Percentiles rank a stretch among this genome's conserved stretches.
These are phyloP conservation scores for Vanderwaltozyma yarrowii DNA, from an alignment of 805 yeast species.

Conservation along the genomic window DNA sequence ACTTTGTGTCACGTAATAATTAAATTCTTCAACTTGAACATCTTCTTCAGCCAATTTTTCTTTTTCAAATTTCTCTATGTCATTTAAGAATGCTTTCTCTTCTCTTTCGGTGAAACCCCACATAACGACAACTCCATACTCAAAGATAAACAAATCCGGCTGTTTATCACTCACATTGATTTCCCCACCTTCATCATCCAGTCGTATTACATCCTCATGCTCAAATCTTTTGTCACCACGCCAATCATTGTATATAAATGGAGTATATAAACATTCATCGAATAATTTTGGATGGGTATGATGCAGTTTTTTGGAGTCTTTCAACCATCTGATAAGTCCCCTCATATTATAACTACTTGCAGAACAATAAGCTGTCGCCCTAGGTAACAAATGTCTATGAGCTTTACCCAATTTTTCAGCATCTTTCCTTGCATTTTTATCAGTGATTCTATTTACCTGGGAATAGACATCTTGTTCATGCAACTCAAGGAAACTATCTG, in stretches of 20 bases:
- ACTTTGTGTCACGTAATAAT: conserved; percentile 85
- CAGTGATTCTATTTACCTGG: conserved; percentile 74
- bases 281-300: conserved; percentile 78
- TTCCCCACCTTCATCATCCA: conserved; percentile 94
- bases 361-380: conserved; percentile 95
- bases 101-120: conserved; percentile 91
- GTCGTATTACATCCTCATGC: conserved; percentile 44
- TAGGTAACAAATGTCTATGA: conserved; percentile 66
- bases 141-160: conserved; percentile 80
- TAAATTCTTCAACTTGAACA: conserved; percentile 88
- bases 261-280: conserved; percentile 92
- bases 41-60: conserved; percentile 80
- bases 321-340: conserved; percentile 75
- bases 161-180: conserved; percentile 72
- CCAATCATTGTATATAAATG: conserved; percentile 76
- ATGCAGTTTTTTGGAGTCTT: conserved; percentile 61
- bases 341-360: conserved; percentile 88
- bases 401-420: conserved; percentile 85
- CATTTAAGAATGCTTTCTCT: conserved; percentile 70
- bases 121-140: conserved; percentile 92
- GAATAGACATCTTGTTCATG: conserved; percentile 55
- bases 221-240: conserved; percentile 40
- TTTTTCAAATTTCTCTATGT: conserved; percentile 80
- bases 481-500: conserved; percentile 6
- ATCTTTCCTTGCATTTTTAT: conserved; percentile 81